Conservation (phyloP, 2,329 filamentous ascomycete genomes). For the Phaeosphaeria sp. region DNA sequence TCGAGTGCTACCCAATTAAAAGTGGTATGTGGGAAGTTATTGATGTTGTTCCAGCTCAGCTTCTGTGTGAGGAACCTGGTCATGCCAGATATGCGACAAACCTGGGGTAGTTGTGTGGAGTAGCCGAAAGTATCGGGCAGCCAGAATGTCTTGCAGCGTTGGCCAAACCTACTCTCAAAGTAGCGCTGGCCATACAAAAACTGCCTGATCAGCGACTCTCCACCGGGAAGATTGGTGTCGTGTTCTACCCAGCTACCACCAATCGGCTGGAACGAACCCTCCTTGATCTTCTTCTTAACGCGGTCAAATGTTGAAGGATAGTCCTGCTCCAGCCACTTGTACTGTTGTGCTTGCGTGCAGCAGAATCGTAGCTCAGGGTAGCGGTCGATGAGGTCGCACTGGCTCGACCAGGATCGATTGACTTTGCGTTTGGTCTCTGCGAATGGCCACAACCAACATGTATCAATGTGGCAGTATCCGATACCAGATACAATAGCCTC, state of each 20-base stretch:
- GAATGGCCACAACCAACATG: constrained; percentile 98
- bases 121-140: constrained; percentile 98
- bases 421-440: constrained; percentile 98
- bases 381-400: constrained; percentile 92
- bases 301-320: constrained; percentile 90
- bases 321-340: constrained; percentile 91
- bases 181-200: constrained; percentile 95
- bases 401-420: constrained; percentile 93
- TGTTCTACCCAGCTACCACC: constrained; percentile 99
- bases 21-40: constrained; percentile 97
- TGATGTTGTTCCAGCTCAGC: constrained; percentile 99
- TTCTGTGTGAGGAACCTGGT: constrained; percentile 97
- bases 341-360: constrained; percentile 94
- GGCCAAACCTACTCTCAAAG: constrained; percentile 91
- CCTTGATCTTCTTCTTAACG: constrained; percentile 88
- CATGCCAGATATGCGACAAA: constrained; percentile 95
- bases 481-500: constrained; percentile 84
- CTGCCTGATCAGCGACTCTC: constrained; percentile 90
- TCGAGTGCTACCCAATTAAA: constrained; percentile 99
- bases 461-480: constrained; percentile 97
- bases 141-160: constrained; percentile 92
- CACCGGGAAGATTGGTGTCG: constrained; percentile 95
- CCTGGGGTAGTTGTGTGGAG: constrained; percentile 89
- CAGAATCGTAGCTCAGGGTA: constrained; percentile 94
- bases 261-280: constrained; percentile 91